These are phyloP conservation scores for Phytophthora brassicae DNA, from an alignment of 352 stramenopile species.

Conservation along the genomic window DNA sequence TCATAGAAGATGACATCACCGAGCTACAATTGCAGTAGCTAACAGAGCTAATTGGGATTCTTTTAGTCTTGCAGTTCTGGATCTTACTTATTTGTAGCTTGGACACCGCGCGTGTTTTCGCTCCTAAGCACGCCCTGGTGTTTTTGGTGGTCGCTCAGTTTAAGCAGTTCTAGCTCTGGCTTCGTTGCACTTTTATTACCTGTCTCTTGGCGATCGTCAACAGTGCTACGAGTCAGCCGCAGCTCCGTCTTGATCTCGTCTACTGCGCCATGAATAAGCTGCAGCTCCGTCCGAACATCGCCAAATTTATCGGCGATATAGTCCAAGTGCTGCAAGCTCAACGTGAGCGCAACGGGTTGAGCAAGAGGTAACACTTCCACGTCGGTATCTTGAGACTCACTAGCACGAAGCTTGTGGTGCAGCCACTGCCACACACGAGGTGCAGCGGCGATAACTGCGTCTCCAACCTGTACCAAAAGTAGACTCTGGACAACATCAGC, in stretches of 20 bases:
- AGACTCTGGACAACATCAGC: too few species aligned
- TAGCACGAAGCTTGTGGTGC: constrained; percentile 1
- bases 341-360: background rate
- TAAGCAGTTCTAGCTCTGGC: too few species aligned
- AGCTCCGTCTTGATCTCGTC: constrained; percentile 10
- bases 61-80: too few species aligned
- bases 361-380: constrained; percentile 6
- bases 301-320: constrained; percentile 16
- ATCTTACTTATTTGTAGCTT: too few species aligned
- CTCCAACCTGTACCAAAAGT: background rate
- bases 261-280: constrained; percentile 24
- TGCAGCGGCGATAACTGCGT: background rate
- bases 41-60: too few species aligned
- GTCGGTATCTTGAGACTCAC: background rate
- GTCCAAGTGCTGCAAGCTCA: constrained; percentile 10
- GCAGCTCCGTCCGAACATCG: constrained; percentile 28
- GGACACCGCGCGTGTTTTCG: too few species aligned
- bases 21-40: too few species aligned
- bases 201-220: background rate
- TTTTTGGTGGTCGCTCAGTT: too few species aligned
- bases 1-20: too few species aligned
- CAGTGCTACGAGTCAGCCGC: background rate
- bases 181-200: too few species aligned
- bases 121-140: too few species aligned
- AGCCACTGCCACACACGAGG: constrained; percentile 11